These are phyloP conservation scores for Leccinum huronense DNA, from an alignment of 1,284 basidiomycete genomes.

Conservation along the genomic window DNA sequence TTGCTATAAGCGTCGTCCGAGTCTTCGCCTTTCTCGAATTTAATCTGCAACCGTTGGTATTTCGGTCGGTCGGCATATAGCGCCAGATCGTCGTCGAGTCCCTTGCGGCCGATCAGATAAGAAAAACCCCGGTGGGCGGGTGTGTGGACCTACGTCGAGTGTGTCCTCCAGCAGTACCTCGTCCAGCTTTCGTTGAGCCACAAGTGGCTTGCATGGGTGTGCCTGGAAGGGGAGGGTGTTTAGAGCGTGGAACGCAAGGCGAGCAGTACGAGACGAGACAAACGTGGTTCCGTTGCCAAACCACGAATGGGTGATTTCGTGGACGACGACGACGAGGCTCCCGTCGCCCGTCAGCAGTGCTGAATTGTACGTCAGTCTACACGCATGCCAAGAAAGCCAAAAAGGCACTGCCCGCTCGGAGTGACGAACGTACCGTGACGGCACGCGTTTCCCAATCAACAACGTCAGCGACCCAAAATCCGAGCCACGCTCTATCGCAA, in stretches of 20 bases:
- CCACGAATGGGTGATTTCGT: constrained; percentile 78
- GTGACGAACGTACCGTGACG: constrained; percentile 73
- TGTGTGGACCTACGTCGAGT: constrained; percentile 54
- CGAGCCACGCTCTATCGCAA: too few species aligned
- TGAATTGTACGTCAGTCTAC: constrained; percentile 31
- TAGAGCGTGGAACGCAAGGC: background rate
- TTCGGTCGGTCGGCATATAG: constrained; percentile 51
- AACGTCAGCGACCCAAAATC: constrained; percentile 8
- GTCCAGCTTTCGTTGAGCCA: constrained; percentile 97
- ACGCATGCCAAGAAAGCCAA: background rate
- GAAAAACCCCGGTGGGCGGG: constrained; percentile 82
- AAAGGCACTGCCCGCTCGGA: constrained; percentile 54
- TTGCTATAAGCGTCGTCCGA: constrained; percentile 79
- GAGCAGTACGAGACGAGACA: constrained; percentile 20
- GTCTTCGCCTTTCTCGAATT: constrained; percentile 83
- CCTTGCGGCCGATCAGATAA: constrained; percentile 75
- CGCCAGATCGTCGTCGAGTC: constrained; percentile 70
- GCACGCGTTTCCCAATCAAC: constrained; percentile 72
- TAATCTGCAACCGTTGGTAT: constrained; percentile 85
- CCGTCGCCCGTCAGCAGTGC: constrained; percentile 83
- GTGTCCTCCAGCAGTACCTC: constrained; percentile 41
- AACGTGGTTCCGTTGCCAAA: constrained; percentile 86
- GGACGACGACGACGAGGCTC: constrained; percentile 81
- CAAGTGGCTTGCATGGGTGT: constrained; percentile 74
- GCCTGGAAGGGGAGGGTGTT: constrained; percentile 39